A percentile compares a stretch with the other conserved stretches of the same genome.
Conservation (phyloP, 805 yeast genomes). For the Myxozyma vanderwaltii region DNA sequence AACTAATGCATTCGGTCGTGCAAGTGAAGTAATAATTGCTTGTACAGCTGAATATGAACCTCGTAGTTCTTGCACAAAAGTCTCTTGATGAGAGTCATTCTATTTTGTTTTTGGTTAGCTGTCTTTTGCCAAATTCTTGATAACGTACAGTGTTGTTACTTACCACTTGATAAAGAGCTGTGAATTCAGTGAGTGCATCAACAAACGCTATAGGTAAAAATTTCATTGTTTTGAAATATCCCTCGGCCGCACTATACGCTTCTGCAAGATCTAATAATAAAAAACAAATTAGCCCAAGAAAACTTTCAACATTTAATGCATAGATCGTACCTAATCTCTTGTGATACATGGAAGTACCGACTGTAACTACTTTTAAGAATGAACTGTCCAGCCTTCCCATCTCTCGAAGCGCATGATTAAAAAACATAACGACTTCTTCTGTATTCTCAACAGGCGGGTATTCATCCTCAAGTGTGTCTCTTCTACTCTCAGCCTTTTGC, state of each 20-base stretch:
- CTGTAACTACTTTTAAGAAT: constrained; percentile 13
- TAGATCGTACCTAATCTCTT: constrained; percentile 19
- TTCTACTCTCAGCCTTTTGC: constrained; percentile 37
- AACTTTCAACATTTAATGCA: no score
- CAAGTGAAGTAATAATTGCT: constrained; percentile 38
- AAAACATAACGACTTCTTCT: constrained; percentile 30
- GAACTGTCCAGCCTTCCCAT: constrained; percentile 22
- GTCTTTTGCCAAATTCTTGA: constrained; percentile 1
- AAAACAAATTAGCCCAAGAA: not conserved
- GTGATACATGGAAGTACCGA: constrained; percentile 15
- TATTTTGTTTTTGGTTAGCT: not conserved
- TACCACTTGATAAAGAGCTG: constrained; percentile 25
- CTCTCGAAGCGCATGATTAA: constrained; percentile 33
- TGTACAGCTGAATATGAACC: constrained; percentile 16
- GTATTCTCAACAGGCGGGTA: constrained; percentile 28
- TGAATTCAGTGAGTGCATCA: constrained; percentile 26
- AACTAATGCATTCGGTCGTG: constrained; percentile 38
- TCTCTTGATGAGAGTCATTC: constrained; percentile 27
- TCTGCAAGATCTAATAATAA: constrained; percentile 27
- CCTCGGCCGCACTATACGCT: constrained; percentile 18
- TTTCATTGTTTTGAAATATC: constrained; percentile 16
- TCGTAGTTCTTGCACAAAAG: constrained; percentile 24
- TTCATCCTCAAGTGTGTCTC: constrained; percentile 37
- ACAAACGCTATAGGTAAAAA: constrained; percentile 16
- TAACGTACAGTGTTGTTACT: constrained; percentile 2